Evolutionary conservation across 176 grass and related monocot species (phyloP), one percentile per base, ranked within the genome.

Genomic region (Melocanna baccifera): DNA sequence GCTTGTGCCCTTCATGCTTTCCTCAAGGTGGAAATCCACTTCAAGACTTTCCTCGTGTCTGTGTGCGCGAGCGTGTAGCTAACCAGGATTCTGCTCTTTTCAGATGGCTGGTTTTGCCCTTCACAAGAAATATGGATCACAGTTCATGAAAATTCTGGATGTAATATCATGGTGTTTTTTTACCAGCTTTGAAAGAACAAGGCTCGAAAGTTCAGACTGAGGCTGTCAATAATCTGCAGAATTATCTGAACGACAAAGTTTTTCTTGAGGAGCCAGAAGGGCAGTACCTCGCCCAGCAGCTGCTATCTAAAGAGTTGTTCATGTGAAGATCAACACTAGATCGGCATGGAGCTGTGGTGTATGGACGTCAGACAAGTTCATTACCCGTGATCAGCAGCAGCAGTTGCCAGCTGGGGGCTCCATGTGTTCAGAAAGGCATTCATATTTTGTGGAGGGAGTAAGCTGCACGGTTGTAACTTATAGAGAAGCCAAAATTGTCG

Each of bases 61-160:
- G 4, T 28, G 64, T 26, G 41, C 9, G 14, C 11, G 25, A 25
- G 28, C 25, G 22, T 66, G 25, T 81, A 12, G 20, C 59, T 89
- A 68, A 86, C 20, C 23, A 29, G 63, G 39, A 47, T 76, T 65
- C 0, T 48, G 2, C n/a, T 66, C 19, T 87, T 69, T 82, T 78
- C 71, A 98, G 96, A 93, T 93, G 81, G 96, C 89, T 37, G 96
- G 96, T 37, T 95, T 88, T 64, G 85, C 87, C 11, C 87, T 98
- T 61, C 79, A 93, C 71, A 92, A 77, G 42, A 93, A 83, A 78
- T 95, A 98, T 37, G 89, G 79, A 62, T 84, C 71, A n/a, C 93
- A 95, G 68, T 98, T 98, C 71, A 80, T 58, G 85, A 98, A 95
- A 76, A 81, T 98, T 50, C 59, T 93, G 80, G 79, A 91, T 76